A percentile compares a stretch with the other conserved stretches of the same genome.
Conservation (phyloP, 78 protist genomes). For the Diacronema lutheri region DNA sequence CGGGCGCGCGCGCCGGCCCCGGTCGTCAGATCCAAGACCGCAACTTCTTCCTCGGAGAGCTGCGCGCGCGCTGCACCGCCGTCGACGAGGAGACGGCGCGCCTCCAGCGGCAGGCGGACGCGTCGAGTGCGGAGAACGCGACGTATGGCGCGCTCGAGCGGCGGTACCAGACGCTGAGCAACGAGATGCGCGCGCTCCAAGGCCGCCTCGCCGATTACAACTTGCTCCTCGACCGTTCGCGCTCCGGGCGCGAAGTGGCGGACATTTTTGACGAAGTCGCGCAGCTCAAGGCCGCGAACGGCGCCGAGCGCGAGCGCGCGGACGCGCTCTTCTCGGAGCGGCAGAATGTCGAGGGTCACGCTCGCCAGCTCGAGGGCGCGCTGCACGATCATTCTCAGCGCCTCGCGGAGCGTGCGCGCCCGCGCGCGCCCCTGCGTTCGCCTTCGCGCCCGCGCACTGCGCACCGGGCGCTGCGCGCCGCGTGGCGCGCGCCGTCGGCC, state of each 20-base stretch:
- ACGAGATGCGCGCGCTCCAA: slow-evolving; percentile 14
- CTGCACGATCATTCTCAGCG: too few species aligned
- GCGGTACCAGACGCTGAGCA: not conserved
- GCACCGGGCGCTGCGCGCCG: too few species aligned
- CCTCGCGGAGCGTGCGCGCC: too few species aligned
- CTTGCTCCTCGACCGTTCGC: not conserved
- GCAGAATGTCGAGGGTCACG: too few species aligned
- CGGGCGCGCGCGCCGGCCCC: not conserved
- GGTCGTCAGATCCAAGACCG: not conserved
- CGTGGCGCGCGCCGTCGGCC: too few species aligned
- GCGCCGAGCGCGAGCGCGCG: not conserved
- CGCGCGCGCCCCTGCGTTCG: too few species aligned
- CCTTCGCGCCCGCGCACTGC: too few species aligned
- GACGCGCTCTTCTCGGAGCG: not conserved
- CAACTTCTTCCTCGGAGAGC: not conserved
- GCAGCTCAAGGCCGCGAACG: not conserved
- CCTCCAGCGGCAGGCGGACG: not conserved
- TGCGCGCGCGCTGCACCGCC: not conserved
- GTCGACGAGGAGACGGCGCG: not conserved
- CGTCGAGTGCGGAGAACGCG: not conserved
- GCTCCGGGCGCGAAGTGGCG: not conserved
- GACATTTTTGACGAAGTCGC: not conserved
- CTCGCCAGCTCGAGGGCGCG: too few species aligned
- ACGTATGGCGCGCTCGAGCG: not conserved
- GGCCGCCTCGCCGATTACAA: slow-evolving; percentile 4